A percentile compares a stretch with the other conserved stretches of the same genome.
phyloP scores from a whole-genome alignment of 768 basidiomycete genomes.

The Boletus eberwhitei region DNA sequence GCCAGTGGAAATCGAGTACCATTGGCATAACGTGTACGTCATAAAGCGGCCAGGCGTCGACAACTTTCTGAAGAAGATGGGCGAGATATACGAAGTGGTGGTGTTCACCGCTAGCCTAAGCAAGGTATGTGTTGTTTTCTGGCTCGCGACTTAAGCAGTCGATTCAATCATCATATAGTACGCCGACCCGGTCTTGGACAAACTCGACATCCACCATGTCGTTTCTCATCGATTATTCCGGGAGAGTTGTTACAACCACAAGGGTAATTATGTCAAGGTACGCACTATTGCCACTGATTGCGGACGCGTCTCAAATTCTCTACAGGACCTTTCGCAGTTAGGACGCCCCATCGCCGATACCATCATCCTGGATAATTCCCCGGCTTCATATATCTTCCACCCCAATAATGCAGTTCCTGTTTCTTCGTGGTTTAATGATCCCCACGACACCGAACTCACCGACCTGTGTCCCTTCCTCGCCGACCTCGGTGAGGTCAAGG shows the following conservation, averaged over 20 bases:
- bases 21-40: constrained; percentile 98
- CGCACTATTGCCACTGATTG: constrained; percentile 11
- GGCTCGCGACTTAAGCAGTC: not conserved
- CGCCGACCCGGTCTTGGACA: constrained; percentile 97
- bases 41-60: constrained; percentile 99
- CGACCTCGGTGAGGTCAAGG: constrained; percentile 80
- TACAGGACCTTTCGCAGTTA: constrained; percentile 94
- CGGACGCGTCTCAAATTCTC: constrained; percentile 1
- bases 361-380: constrained; percentile 98
- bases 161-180: constrained; percentile 53
- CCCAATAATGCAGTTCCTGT: constrained; percentile 99
- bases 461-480: constrained; percentile 93
- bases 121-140: constrained; percentile 59
- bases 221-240: constrained; percentile 94
- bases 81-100: constrained; percentile 96
- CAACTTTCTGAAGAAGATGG: constrained; percentile 96
- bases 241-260: constrained; percentile 98
- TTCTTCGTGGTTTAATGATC: constrained; percentile 99
- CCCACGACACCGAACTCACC: constrained; percentile 95
- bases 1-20: constrained; percentile 97
- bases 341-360: constrained; percentile 91
- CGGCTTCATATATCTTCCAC: constrained; percentile 98
- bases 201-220: constrained; percentile 88
- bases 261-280: constrained; percentile 99
- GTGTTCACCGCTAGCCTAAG: constrained; percentile 97